These are phyloP conservation scores for Ocimum tenuiflorum DNA, from an alignment of 257 asterid genomes.

Conservation along the genomic window DNA sequence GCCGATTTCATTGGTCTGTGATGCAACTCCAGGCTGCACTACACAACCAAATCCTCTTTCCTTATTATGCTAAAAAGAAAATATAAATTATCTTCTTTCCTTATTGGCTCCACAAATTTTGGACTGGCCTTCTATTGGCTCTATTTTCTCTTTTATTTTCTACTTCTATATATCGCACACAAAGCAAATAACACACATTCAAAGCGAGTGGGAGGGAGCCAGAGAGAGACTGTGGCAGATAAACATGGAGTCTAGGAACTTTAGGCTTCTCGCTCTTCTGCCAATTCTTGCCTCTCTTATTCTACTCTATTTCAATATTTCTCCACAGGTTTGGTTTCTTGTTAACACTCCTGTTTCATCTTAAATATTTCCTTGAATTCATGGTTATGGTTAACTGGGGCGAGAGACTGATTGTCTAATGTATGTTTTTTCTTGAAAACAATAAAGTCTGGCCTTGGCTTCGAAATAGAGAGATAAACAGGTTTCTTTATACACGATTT, in stretches of 20 bases:
- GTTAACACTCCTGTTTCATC: background rate
- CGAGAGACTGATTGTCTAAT: background rate
- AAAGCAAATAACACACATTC: background rate
- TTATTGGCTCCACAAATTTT: slow-evolving; percentile 16
- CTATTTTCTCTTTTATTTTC: background rate
- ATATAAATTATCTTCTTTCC: background rate
- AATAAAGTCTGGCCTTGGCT: background rate
- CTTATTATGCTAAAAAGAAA: too few relatives aligned
- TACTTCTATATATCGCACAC: background rate
- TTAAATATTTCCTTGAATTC: background rate
- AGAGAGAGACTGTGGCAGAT: slow-evolving; percentile 20
- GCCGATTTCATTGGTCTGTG: slow-evolving; percentile 21
- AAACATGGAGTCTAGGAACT: slow-evolving; percentile 51
- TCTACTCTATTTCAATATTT: slow-evolving; percentile 43
- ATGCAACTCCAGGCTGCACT: background rate
- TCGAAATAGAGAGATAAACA: background rate
- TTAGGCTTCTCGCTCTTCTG: slow-evolving; percentile 48
- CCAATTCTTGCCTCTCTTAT: slow-evolving; percentile 63
- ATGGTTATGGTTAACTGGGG: background rate
- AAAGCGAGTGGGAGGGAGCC: slow-evolving; percentile 11
- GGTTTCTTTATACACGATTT: background rate
- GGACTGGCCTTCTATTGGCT: slow-evolving; percentile 17
- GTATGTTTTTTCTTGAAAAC: background rate
- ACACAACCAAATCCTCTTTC: too few relatives aligned
- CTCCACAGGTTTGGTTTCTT: slow-evolving; percentile 51